phyloP scores from a whole-genome alignment of 2,329 filamentous ascomycete genomes.

The Pseudocercospora fijiensis region DNA sequence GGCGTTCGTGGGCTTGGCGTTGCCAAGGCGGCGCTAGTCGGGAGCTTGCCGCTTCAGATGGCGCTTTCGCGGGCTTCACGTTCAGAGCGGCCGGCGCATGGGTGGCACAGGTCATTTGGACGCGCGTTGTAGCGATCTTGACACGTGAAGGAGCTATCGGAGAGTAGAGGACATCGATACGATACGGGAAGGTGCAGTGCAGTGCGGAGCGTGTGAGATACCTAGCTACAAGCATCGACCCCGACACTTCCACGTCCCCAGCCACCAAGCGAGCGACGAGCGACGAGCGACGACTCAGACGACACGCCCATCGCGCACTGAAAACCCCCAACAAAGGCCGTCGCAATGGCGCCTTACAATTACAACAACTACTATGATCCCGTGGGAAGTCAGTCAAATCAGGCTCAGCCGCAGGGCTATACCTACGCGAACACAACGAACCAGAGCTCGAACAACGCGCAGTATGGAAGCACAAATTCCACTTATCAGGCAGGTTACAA shows the following conservation, averaged over 20 bases:
- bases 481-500: conserved; percentile 21
- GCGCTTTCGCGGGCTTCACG: not conserved
- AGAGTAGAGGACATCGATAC: not conserved
- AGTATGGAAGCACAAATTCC: conserved; percentile 22
- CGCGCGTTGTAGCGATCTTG: not conserved
- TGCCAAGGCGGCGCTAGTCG: conserved; percentile 4
- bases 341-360: conserved; percentile 34
- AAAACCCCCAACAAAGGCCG: not conserved
- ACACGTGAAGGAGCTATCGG: not conserved
- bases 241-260: not conserved
- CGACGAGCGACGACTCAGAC: conserved; percentile 6
- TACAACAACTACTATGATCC: conserved; percentile 37
- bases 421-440: conserved; percentile 22
- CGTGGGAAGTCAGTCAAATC: conserved; percentile 35
- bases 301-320: conserved; percentile 1
- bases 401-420: conserved; percentile 24
- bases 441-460: conserved; percentile 15
- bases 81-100: not conserved
- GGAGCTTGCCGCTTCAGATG: not conserved
- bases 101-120: not conserved
- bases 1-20: conserved; percentile 1
- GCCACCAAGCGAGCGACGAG: conserved; percentile 11
- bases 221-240: not conserved
- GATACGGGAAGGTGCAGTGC: not conserved
- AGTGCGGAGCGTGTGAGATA: not conserved